Percentiles rank a stretch among this genome's conserved stretches.
phyloP scores from a whole-genome alignment of 495 filamentous ascomycete genomes.

The Penicillium pulvis region DNA sequence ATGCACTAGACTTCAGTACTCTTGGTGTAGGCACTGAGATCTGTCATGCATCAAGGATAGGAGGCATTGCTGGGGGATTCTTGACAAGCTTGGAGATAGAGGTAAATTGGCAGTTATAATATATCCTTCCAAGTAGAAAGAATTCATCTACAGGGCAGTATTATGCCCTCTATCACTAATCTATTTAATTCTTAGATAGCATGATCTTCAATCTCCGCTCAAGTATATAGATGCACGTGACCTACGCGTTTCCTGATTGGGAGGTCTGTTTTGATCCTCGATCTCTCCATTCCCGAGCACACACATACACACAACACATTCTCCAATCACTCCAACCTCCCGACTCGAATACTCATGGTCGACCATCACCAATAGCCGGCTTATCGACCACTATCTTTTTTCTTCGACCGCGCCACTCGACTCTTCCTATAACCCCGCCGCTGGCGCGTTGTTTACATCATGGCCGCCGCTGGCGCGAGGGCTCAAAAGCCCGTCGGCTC shows the following conservation, averaged over 20 bases:
- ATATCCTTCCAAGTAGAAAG: too few species aligned
- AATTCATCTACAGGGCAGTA: too few species aligned
- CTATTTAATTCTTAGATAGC: background rate
- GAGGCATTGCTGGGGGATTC: too few species aligned
- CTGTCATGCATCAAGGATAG: too few species aligned
- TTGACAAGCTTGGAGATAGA: too few species aligned
- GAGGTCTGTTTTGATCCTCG: conserved; percentile 32
- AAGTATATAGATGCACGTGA: conserved; percentile 21
- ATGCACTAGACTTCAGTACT: too few species aligned
- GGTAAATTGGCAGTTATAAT: too few species aligned
- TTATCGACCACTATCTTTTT: background rate
- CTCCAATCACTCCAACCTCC: background rate
- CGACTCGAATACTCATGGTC: conserved; percentile 12
- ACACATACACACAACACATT: conserved; percentile 12
- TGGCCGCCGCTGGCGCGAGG: conserved; percentile 51
- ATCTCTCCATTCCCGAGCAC: conserved; percentile 17
- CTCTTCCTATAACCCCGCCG: conserved; percentile 1
- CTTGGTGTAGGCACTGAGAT: too few species aligned
- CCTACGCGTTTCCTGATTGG: conserved; percentile 23
- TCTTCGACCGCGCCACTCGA: background rate
- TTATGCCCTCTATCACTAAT: too few species aligned
- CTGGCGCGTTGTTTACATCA: conserved; percentile 47
- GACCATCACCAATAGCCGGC: conserved; percentile 3
- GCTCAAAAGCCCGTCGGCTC: conserved; percentile 63
- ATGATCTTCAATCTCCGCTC: background rate